A percentile compares a stretch with the other conserved stretches of the same genome.
phyloP scores from a whole-genome alignment of 2,329 filamentous ascomycete genomes.

The Lasiodiplodia theobromae region DNA sequence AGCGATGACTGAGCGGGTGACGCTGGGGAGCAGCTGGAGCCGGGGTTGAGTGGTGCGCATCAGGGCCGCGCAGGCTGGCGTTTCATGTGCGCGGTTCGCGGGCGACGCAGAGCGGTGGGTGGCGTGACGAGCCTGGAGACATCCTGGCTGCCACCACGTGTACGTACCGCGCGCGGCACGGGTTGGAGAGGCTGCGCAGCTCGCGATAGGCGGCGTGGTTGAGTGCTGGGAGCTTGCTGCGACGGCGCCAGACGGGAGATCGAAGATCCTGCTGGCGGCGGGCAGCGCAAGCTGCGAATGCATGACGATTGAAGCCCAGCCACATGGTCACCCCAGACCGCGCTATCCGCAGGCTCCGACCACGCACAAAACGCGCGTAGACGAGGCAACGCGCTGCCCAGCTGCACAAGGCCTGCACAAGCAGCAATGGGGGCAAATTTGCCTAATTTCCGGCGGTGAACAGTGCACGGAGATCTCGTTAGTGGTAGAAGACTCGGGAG shows the following conservation, averaged over 20 bases:
- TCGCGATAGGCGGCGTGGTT: constrained; percentile 10
- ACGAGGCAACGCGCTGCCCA: constrained; percentile 30
- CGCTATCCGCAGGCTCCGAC: constrained; percentile 16
- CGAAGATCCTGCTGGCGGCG: constrained; percentile 15
- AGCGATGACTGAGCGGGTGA: constrained; percentile 22
- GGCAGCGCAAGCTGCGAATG: not conserved
- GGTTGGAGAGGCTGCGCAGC: not conserved
- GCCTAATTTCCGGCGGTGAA: constrained; percentile 33
- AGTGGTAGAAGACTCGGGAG: constrained; percentile 44
- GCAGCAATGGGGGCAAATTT: constrained; percentile 15
- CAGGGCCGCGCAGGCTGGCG: constrained; percentile 17
- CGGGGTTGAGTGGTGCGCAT: constrained; percentile 17
- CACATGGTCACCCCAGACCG: constrained; percentile 27
- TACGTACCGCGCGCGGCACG: not conserved
- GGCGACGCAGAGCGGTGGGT: constrained; percentile 11
- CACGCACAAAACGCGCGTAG: constrained; percentile 10
- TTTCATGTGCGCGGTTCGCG: constrained; percentile 25
- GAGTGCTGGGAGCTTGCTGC: not conserved
- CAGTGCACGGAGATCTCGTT: constrained; percentile 35
- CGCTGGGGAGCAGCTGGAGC: constrained; percentile 21
- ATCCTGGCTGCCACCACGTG: constrained; percentile 6
- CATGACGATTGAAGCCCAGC: constrained; percentile 24
- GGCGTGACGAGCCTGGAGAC: constrained; percentile 18
- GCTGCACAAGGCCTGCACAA: constrained; percentile 35
- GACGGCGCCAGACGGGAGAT: constrained; percentile 16